A percentile compares a stretch with the other conserved stretches of the same genome.
These are phyloP conservation scores for Tylopilus balloui DNA, from an alignment of 768 basidiomycete genomes.

Conservation along the genomic window DNA sequence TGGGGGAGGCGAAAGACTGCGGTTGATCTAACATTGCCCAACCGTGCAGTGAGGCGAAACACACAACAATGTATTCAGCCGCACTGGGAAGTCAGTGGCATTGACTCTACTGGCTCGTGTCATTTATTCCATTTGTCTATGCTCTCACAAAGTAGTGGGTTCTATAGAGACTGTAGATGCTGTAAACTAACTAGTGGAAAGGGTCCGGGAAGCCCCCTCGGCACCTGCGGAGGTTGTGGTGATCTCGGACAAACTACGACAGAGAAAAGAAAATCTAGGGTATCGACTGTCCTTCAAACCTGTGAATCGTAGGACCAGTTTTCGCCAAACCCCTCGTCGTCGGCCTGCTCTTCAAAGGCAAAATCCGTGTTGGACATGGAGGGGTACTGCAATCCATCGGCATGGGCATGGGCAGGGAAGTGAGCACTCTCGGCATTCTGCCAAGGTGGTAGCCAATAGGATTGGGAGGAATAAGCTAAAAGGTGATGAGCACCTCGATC, in stretches of 20 bases:
- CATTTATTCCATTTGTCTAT: too few species aligned
- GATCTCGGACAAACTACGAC: too few species aligned
- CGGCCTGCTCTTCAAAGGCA: not conserved
- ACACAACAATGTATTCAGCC: conserved; percentile 74
- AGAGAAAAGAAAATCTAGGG: not conserved
- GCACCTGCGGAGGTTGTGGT: too few species aligned
- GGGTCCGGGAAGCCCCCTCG: too few species aligned
- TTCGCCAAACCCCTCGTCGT: not conserved
- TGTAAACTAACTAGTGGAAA: too few species aligned
- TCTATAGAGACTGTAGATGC: too few species aligned
- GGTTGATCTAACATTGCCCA: not conserved
- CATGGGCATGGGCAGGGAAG: not conserved
- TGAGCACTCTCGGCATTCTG: not conserved
- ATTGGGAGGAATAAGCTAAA: not conserved
- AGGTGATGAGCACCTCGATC: not conserved
- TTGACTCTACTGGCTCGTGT: too few species aligned
- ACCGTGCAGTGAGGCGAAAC: conserved; percentile 67
- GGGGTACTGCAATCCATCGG: not conserved
- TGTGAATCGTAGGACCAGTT: not conserved
- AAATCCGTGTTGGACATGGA: not conserved
- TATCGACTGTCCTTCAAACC: not conserved
- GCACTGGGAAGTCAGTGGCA: too few species aligned
- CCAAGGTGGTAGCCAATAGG: not conserved
- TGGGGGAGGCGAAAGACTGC: not conserved
- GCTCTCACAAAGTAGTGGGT: too few species aligned